Evolutionary conservation across 2,329 filamentous ascomycete genomes (phyloP), one percentile per base, ranked within the genome.

Genomic region (Colletotrichum aenigma): DNA sequence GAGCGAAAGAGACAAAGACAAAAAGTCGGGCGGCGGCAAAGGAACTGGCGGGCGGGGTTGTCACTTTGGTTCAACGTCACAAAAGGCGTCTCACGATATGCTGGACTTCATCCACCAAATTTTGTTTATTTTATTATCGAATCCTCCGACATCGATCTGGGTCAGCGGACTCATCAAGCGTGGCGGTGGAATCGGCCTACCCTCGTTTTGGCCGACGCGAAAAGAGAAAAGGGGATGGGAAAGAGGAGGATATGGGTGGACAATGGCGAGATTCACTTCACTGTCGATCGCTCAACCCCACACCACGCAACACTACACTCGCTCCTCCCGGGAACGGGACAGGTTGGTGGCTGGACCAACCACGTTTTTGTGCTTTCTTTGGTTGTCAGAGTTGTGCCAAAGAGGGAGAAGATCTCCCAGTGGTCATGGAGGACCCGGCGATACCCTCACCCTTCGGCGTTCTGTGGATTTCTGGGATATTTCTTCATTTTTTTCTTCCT

Each of bases 391-490:
- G 26, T 65, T 76, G 26, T 69, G 36, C 36, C 48, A 72, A 75
- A 64, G 73, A 32, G 65, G 52, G 52, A 69, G 68, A 68, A 68
- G 64, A 77, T 77, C 72, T 55, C 68, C 73, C 67, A 61, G 66
- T 30, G 71, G 75, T 73, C 69, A 48, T 7, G 68, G 64, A 75
- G 71, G 68, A 70, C 75, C 76, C 73, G 76, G 75, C 71, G 76
- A 77, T 78, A 78, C 71, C 76, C 76, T 75, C 67, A 75, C 69
- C 71, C 61, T 74, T 38, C 61, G 76, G 75, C 75, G 76, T 78
- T 74, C 18, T 64, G 65, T 13, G 75, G 73, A 76, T 61, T 48
- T 6, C 28, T 43, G 66, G 75, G 43, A 36, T 15, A 34, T 69
- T 61, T 65, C 30, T 13, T 26, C 26, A 18, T 32, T 36, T 62